These are phyloP conservation scores for Cladobotryum mycophilum DNA, from an alignment of 2,329 filamentous ascomycete genomes.

Conservation along the genomic window DNA sequence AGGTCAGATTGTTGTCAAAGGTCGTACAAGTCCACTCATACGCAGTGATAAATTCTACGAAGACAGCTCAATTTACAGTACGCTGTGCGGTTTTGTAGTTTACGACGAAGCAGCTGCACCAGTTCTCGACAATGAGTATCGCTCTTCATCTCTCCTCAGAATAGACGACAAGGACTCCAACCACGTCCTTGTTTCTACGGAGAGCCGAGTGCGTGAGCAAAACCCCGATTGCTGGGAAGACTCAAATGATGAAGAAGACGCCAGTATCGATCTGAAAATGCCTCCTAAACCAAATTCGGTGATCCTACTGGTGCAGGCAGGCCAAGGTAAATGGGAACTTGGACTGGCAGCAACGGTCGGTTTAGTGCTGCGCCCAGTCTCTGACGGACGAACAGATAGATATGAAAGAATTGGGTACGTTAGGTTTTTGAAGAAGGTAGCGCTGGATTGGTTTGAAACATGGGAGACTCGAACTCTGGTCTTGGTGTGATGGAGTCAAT, in stretches of 20 bases:
- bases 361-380: not conserved
- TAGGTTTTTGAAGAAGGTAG: not conserved
- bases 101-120: constrained; percentile 1
- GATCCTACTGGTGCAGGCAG: constrained; percentile 2
- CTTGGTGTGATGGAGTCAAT: too few species aligned
- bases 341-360: not conserved
- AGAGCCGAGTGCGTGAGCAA: not conserved
- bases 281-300: not conserved
- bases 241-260: not conserved
- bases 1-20: not conserved
- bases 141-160: not conserved
- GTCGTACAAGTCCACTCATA: not conserved
- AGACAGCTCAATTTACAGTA: not conserved
- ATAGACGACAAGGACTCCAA: not conserved
- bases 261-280: not conserved
- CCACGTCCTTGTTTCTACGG: not conserved
- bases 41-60: not conserved
- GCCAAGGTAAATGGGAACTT: not conserved
- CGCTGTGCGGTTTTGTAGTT: not conserved
- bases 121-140: not conserved
- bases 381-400: not conserved
- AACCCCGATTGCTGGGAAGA: not conserved
- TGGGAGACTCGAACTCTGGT: too few species aligned
- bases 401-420: not conserved
- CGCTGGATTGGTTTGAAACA: too few species aligned